These are phyloP conservation scores for Penicillium sp. DNA, from an alignment of 2,329 filamentous ascomycete genomes.

Conservation along the genomic window DNA sequence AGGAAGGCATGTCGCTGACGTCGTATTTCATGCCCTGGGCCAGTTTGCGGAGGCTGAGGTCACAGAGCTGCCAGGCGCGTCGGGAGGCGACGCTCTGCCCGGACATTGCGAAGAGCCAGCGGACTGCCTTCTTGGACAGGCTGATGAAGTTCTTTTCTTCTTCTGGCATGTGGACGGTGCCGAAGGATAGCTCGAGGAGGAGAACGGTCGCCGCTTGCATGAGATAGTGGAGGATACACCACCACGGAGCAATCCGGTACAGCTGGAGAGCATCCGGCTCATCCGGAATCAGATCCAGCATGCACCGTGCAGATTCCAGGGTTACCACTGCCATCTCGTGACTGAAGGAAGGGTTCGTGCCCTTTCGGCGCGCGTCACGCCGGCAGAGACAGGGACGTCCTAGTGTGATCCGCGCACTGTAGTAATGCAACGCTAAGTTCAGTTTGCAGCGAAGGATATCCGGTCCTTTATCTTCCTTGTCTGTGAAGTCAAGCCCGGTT, in stretches of 20 bases:
- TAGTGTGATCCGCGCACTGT: constrained; percentile 44
- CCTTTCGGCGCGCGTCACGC: constrained; percentile 35
- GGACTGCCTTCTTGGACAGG: constrained; percentile 41
- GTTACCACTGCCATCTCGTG: constrained; percentile 40
- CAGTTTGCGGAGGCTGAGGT: constrained; percentile 35
- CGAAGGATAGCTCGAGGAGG: constrained; percentile 47
- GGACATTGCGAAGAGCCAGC: constrained; percentile 45
- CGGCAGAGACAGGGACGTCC: constrained; percentile 48
- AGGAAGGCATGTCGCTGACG: constrained; percentile 33
- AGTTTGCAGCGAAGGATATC: constrained; percentile 40
- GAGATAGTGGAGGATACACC: constrained; percentile 45
- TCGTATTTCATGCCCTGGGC: constrained; percentile 37
- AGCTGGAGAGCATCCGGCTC: constrained; percentile 41
- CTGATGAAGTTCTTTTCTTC: constrained; percentile 37
- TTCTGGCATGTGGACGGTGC: constrained; percentile 43
- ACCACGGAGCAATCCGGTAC: constrained; percentile 44
- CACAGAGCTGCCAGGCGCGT: constrained; percentile 45
- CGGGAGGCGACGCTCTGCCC: constrained; percentile 38
- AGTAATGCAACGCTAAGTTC: constrained; percentile 44
- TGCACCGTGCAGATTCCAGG: constrained; percentile 38
- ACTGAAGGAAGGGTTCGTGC: constrained; percentile 34
- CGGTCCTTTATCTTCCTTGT: constrained; percentile 33
- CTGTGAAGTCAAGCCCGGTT: constrained; percentile 36
- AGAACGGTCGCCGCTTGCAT: constrained; percentile 46
- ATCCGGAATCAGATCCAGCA: constrained; percentile 44